phyloP scores from a whole-genome alignment of 2,329 filamentous ascomycete genomes.

The Hypoxylon sp. region DNA sequence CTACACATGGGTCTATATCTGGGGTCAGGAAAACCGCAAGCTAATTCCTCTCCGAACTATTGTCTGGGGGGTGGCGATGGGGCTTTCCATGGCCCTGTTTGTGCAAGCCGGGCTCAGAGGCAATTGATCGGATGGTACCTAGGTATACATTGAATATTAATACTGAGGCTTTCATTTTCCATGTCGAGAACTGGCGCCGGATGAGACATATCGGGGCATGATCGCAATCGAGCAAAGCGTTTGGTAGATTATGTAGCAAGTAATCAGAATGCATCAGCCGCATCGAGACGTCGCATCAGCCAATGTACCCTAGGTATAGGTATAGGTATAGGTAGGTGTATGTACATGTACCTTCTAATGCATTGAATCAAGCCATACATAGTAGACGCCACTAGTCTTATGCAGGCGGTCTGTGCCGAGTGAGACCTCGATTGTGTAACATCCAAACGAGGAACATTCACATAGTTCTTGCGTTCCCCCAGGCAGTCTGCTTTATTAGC shows the following conservation, averaged over 20 bases:
- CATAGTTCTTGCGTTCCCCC: too few relatives aligned
- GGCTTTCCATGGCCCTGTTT: conserved; percentile 45
- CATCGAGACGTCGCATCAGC: neutral
- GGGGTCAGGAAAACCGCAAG: conserved; percentile 48
- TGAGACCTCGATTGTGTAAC: neutral
- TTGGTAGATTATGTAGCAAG: neutral
- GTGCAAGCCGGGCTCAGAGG: conserved; percentile 45
- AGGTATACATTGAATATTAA: neutral
- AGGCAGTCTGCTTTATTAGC: too few relatives aligned
- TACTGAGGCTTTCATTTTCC: neutral
- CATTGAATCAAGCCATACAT: neutral
- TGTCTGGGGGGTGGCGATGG: conserved; percentile 47
- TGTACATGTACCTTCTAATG: too few relatives aligned
- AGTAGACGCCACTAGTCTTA: neutral
- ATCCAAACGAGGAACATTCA: too few relatives aligned
- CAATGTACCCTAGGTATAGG: neutral
- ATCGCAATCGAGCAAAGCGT: neutral
- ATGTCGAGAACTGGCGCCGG: neutral
- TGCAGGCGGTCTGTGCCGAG: neutral
- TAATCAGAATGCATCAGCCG: neutral
- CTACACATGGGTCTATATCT: conserved; percentile 53
- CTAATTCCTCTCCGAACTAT: conserved; percentile 41
- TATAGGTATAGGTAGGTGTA: too few relatives aligned
- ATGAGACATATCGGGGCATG: neutral
- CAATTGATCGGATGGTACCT: conserved; percentile 6